A percentile compares a stretch with the other conserved stretches of the same genome.
Conservation (phyloP, 1,284 basidiomycete species). For the Phellopilus nigrolimitatus region DNA sequence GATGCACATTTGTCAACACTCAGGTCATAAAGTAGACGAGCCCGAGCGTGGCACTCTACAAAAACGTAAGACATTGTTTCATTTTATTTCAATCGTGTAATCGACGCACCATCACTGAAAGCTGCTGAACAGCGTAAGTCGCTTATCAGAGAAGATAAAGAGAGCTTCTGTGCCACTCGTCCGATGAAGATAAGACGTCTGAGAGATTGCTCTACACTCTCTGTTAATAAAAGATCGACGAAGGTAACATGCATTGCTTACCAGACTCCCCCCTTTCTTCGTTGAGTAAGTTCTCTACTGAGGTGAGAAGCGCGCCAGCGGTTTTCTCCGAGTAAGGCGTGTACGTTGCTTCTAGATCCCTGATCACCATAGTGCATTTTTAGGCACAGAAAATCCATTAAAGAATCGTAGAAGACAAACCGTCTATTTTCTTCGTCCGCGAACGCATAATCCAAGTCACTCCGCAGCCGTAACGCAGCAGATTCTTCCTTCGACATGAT, state of each 20-base stretch:
- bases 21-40: constrained; percentile 5
- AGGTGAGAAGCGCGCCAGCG: constrained; percentile 4
- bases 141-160: constrained; percentile 5
- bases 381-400: not conserved
- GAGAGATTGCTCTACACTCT: not conserved
- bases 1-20: constrained; percentile 11
- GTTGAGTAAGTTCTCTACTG: constrained; percentile 2
- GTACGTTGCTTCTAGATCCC: constrained; percentile 3
- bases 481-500: constrained; percentile 55
- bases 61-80: not conserved
- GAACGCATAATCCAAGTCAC: constrained; percentile 48
- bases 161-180: constrained; percentile 15
- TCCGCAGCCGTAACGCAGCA: constrained; percentile 48
- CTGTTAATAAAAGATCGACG: not conserved
- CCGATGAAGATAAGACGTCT: constrained; percentile 9
- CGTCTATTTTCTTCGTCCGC: constrained; percentile 34
- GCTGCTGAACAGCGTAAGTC: constrained; percentile 8
- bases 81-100: not conserved
- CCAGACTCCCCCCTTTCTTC: constrained; percentile 8
- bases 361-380: not conserved
- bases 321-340: constrained; percentile 8
- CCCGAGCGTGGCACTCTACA: constrained; percentile 4
- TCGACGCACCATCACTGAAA: constrained; percentile 11
- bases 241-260: not conserved
- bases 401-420: constrained; percentile 19